Evolutionary conservation across 2,329 filamentous ascomycete species (phyloP).

Genomic region (Aspergillus novofumigatus): DNA sequence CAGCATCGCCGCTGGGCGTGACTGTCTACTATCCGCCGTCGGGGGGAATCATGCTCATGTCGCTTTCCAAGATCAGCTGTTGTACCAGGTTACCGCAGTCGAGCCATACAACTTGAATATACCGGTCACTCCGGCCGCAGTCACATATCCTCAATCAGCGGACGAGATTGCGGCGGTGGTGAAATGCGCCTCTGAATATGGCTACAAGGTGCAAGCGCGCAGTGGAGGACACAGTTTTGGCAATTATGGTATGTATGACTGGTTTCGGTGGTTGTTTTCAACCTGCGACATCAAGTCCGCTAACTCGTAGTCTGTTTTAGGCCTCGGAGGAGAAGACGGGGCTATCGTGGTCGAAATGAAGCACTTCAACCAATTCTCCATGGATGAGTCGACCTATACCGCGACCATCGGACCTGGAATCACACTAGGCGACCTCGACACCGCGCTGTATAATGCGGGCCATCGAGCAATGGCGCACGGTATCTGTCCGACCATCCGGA

Average conservation of each 20-base stretch:
- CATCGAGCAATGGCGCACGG: slow-evolving; percentile 37
- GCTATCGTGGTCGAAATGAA: slow-evolving; percentile 29
- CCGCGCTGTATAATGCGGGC: slow-evolving; percentile 26
- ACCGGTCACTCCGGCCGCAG: slow-evolving; percentile 27
- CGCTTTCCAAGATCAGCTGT: slow-evolving; percentile 14
- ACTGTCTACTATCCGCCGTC: slow-evolving; percentile 20
- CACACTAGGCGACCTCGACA: slow-evolving; percentile 30
- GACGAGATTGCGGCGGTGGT: slow-evolving; percentile 45
- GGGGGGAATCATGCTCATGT: slow-evolving; percentile 3
- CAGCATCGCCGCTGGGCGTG: not conserved
- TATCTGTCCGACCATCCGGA: slow-evolving; percentile 35
- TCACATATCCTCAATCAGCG: slow-evolving; percentile 31
- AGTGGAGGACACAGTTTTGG: slow-evolving; percentile 54
- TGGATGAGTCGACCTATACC: slow-evolving; percentile 26
- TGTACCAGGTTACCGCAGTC: slow-evolving; percentile 12
- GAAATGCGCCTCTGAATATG: slow-evolving; percentile 40
- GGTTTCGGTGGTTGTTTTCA: not conserved
- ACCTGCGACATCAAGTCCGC: not conserved
- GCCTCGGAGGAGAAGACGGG: slow-evolving; percentile 31
- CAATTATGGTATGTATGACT: slow-evolving; percentile 39
- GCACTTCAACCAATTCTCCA: slow-evolving; percentile 28
- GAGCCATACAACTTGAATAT: slow-evolving; percentile 24
- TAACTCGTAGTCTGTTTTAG: slow-evolving; percentile 11
- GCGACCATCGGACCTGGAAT: slow-evolving; percentile 36
- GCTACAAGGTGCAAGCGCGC: slow-evolving; percentile 48